Base-by-base conservation (phyloP, 805 yeast genomes). In the Candida sithepensis region DNA sequence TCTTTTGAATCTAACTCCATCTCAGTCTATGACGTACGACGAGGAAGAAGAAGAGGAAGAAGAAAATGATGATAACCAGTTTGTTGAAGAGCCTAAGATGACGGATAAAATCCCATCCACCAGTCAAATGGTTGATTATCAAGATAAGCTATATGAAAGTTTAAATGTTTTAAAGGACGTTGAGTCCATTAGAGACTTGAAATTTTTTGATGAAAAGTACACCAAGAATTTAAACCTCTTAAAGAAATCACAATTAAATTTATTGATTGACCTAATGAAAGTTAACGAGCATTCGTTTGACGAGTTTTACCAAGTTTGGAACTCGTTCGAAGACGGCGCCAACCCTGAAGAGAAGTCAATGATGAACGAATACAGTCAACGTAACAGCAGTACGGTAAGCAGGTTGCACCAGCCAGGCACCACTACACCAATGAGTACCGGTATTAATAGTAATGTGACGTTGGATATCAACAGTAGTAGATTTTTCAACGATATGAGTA, bases 141-240 rank as follows among this genome's bases (percentile, higher is more conserved):
- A 83, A 66, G 96, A 88, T 65, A 75, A 77, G 58, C 71, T 88
- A 41, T 91, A 96, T 96, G 83, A 92, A 6, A 95, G 88, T 55
- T 82, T 90, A 43, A 96, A 87, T 57, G 84, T 87, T 0, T 72
- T 92, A 52, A 91, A 88, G 53, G 96, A 88, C 53, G 94, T 89
- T 7, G 77, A 78, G 47, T 72, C 71, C 44, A 73, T 84, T 71
- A 80, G 57, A 53, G 74, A 64, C 42, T 74, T 73, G 38, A 72
- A 75, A n/a, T 77, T 71, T 57, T 81, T 82, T 59, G 77, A 77
- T 46, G 70, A 66, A 4, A 63, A 69, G 38, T 85, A 84, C 59
- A 70, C 73, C 16, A 64, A 68, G 7, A 79, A 80, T 41, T 65
- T 88, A 44, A 61, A 64, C n/a, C 67, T 72, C 39, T 68, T 86